phyloP scores from a whole-genome alignment of 768 basidiomycete genomes.

The Cyclocybe aegerita region DNA sequence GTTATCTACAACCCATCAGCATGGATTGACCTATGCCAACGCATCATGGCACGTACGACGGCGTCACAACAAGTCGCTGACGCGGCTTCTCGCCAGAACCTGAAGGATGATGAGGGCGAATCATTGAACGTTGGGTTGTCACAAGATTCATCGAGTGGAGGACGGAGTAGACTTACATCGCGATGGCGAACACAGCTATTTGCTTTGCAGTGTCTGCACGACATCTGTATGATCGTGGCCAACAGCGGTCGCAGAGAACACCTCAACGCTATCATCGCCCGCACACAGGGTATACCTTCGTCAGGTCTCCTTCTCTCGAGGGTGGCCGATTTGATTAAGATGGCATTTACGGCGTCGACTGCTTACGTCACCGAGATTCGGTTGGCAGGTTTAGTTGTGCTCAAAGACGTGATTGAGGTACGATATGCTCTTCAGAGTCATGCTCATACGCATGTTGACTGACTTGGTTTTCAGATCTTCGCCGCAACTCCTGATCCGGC shows the following conservation, averaged over 20 bases:
- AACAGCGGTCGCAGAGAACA: slow-evolving; percentile 80
- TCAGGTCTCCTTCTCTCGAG: slow-evolving; percentile 77
- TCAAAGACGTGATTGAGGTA: slow-evolving; percentile 92
- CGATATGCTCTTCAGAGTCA: neutral
- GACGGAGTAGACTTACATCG: slow-evolving; percentile 55
- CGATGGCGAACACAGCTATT: slow-evolving; percentile 98
- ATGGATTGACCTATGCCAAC: slow-evolving; percentile 97
- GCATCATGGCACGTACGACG: slow-evolving; percentile 94
- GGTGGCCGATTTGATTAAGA: slow-evolving; percentile 91
- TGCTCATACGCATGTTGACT: neutral
- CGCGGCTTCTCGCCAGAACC: slow-evolving; percentile 51
- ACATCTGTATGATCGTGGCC: slow-evolving; percentile 77
- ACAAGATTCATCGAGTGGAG: slow-evolving; percentile 32
- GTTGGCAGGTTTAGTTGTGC: slow-evolving; percentile 83
- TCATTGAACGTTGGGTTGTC: slow-evolving; percentile 70
- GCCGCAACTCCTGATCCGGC: slow-evolving; percentile 86
- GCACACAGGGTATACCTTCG: slow-evolving; percentile 50
- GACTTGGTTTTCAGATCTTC: slow-evolving; percentile 64
- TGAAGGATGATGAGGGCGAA: slow-evolving; percentile 91
- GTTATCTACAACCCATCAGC: slow-evolving; percentile 91
- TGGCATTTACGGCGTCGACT: slow-evolving; percentile 97
- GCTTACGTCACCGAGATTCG: slow-evolving; percentile 96
- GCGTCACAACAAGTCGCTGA: slow-evolving; percentile 76
- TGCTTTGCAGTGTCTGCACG: slow-evolving; percentile 88
- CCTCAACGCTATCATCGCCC: slow-evolving; percentile 73